Conservation (phyloP, 2,329 filamentous ascomycete species). For the Nemania bipapillata region DNA sequence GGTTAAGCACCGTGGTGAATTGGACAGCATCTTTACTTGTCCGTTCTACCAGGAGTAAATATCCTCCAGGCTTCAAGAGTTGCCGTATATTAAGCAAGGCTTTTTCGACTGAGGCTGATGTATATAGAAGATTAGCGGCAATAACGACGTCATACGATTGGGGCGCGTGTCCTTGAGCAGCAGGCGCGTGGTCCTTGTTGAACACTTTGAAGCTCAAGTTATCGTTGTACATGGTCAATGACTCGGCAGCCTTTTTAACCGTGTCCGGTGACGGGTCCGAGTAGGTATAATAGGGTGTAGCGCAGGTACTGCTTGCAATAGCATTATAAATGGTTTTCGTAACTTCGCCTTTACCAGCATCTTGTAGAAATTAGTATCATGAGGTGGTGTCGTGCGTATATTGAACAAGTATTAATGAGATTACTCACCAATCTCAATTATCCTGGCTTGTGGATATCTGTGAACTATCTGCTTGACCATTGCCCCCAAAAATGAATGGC, state of each 20-base stretch:
- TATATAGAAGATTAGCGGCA: conserved; percentile 51
- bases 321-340: no score
- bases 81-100: conserved; percentile 46
- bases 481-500: conserved; percentile 40
- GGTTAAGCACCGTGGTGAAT: not conserved
- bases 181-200: conserved; percentile 49
- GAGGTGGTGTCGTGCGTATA: no score
- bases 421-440: conserved; percentile 49
- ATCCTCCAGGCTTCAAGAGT: conserved; percentile 54
- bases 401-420: no score
- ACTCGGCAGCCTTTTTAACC: no score
- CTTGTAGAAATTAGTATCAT: no score
- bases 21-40: conserved; percentile 3
- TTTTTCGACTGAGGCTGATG: conserved; percentile 42
- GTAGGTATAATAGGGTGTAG: no score
- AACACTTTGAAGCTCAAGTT: conserved; percentile 51
- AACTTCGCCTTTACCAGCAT: no score
- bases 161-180: conserved; percentile 48
- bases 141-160: conserved; percentile 52
- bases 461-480: conserved; percentile 51
- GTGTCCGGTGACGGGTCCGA: no score
- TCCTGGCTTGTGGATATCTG: conserved; percentile 49
- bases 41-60: conserved; percentile 47
- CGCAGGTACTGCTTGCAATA: no score
- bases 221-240: conserved; percentile 45